A percentile compares a stretch with the other conserved stretches of the same genome.
phyloP scores from a whole-genome alignment of 2,329 filamentous ascomycete species.

The Ceratocystis diversiconidia region DNA sequence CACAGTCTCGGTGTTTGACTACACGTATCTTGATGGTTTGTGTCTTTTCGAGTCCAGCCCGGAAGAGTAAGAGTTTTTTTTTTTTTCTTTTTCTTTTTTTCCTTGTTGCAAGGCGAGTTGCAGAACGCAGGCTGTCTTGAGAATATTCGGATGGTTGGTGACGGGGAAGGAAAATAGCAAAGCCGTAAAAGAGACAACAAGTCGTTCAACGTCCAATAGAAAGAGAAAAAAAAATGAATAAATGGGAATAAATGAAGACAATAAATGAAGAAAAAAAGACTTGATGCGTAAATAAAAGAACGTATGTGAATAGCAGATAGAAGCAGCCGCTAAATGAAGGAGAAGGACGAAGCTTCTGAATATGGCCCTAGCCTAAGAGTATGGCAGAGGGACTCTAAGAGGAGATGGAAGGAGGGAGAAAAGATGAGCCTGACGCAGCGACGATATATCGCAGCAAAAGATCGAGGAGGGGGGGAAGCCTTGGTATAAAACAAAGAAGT shows the following conservation, averaged over 20 bases:
- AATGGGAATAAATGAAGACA: not conserved
- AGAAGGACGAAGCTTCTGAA: not conserved
- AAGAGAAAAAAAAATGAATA: not conserved
- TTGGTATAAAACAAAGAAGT: not conserved
- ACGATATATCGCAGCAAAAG: not conserved
- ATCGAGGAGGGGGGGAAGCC: not conserved
- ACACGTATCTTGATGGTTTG: not conserved
- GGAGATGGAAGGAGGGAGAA: not conserved
- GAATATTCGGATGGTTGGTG: not conserved
- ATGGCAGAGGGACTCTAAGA: not conserved
- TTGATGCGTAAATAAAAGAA: constrained; percentile 1
- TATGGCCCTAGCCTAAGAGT: not conserved
- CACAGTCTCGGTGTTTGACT: not conserved
- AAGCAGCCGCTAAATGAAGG: not conserved
- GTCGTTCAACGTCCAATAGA: not conserved
- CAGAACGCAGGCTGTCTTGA: not conserved
- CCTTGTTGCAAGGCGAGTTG: not conserved
- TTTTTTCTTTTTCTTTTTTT: not conserved
- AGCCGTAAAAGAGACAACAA: not conserved
- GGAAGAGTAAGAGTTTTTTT: constrained; percentile 6
- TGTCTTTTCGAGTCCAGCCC: constrained; percentile 20
- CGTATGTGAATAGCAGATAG: not conserved
- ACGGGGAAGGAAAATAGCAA: not conserved
- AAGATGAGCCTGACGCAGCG: not conserved
- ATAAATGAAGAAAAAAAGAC: not conserved